A percentile compares a stretch with the other conserved stretches of the same genome.
Conservation (phyloP, 106 monocot genomes). For the Phalaenopsis aphrodite region DNA sequence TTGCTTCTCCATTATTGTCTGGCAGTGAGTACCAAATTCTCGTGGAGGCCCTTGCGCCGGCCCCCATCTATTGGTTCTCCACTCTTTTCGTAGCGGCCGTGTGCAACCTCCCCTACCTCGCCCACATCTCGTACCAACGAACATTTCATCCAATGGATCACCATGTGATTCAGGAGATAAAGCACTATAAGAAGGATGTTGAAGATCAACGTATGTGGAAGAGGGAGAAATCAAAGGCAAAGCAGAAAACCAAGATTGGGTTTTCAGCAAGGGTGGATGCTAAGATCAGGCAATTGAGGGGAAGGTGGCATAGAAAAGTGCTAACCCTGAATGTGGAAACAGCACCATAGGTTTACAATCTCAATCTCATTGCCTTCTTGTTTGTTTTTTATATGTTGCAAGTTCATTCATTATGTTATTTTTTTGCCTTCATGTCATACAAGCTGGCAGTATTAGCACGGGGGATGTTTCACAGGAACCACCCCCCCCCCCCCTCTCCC, state of each 20-base stretch:
- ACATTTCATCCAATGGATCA: slow-evolving; percentile 55
- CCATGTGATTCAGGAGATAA: slow-evolving; percentile 71
- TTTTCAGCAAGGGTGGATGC: slow-evolving; percentile 61
- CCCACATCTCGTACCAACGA: slow-evolving; percentile 54
- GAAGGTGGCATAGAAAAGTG: slow-evolving; percentile 33
- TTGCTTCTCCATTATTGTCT: slow-evolving; percentile 26
- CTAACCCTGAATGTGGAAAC: slow-evolving; percentile 21
- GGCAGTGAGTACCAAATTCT: slow-evolving; percentile 36
- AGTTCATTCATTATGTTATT: not conserved
- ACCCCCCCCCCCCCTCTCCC: too few relatives aligned
- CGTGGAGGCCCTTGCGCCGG: slow-evolving; percentile 35
- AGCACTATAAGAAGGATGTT: slow-evolving; percentile 51
- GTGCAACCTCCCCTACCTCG: slow-evolving; percentile 52
- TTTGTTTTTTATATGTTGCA: not conserved
- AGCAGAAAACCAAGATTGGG: slow-evolving; percentile 58
- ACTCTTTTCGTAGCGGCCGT: slow-evolving; percentile 32
- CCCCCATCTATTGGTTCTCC: slow-evolving; percentile 43
- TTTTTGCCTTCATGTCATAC: not conserved
- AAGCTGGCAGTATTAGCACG: not conserved
- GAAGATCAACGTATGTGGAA: slow-evolving; percentile 72
- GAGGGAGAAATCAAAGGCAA: slow-evolving; percentile 46
- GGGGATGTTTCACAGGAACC: not conserved
- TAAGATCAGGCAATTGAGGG: slow-evolving; percentile 45
- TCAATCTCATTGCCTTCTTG: not conserved
- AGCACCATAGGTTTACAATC: slow-evolving; percentile 2